Evolutionary conservation across 176 grass and related monocot genomes (phyloP).

Genomic region (Paspalum notatum): DNA sequence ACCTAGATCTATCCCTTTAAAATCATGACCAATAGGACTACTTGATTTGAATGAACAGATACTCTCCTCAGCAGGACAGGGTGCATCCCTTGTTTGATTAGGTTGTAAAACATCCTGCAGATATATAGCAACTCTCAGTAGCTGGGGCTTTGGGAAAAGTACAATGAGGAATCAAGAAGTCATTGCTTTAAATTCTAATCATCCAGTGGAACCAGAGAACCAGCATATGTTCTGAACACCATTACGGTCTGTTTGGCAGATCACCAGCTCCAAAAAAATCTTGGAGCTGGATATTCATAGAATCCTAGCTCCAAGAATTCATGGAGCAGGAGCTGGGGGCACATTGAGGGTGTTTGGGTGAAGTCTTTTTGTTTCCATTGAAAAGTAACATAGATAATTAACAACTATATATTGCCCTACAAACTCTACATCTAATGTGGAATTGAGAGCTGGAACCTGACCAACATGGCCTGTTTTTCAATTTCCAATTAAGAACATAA

Average conservation of each 20-base stretch:
- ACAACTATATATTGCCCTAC: not conserved
- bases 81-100: constrained; percentile 56
- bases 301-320: not conserved
- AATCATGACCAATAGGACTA: constrained; percentile 54
- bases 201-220: constrained; percentile 46
- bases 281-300: not conserved
- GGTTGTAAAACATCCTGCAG: constrained; percentile 45
- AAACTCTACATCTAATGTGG: not conserved
- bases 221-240: constrained; percentile 18
- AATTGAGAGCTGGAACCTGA: not conserved
- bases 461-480: not conserved
- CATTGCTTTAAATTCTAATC: not conserved
- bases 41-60: constrained; percentile 82
- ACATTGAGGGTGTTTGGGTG: constrained; percentile 4
- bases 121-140: constrained; percentile 18
- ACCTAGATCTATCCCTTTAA: constrained; percentile 56
- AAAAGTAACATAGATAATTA: not conserved
- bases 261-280: not conserved
- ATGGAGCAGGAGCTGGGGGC: not conserved
- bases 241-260: not conserved
- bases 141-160: not conserved
- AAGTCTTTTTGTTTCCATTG: not conserved
- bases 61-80: constrained; percentile 79
- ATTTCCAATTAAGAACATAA: constrained; percentile 33
- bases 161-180: not conserved